Percentiles rank a stretch among this genome's conserved stretches.
Conservation (phyloP, 306 rosid genomes). For the Prinsepia uniflora region DNA sequence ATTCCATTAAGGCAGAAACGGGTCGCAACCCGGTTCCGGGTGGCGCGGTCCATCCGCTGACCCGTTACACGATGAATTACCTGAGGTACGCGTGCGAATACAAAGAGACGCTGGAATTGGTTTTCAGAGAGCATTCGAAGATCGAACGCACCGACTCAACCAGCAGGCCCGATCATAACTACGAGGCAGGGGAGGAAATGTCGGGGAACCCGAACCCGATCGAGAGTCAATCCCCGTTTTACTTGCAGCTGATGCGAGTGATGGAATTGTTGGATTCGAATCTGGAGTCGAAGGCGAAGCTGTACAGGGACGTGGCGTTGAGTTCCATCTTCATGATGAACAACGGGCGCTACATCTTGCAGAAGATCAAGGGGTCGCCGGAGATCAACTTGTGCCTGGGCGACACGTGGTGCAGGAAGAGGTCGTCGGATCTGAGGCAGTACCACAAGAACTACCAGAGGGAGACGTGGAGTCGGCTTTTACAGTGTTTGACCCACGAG, state of each 20-base stretch:
- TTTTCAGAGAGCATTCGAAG: slow-evolving; percentile 46
- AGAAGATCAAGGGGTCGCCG: slow-evolving; percentile 59
- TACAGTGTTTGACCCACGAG: slow-evolving; percentile 54
- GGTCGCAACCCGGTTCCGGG: slow-evolving; percentile 58
- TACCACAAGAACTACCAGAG: slow-evolving; percentile 68
- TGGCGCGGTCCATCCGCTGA: slow-evolving; percentile 71
- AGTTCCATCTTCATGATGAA: slow-evolving; percentile 69
- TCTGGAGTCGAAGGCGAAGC: slow-evolving; percentile 46
- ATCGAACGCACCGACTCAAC: slow-evolving; percentile 48
- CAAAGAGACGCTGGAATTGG: slow-evolving; percentile 57
- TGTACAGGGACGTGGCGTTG: slow-evolving; percentile 51
- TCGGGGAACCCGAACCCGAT: slow-evolving; percentile 5
- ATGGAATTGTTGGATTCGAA: slow-evolving; percentile 60
- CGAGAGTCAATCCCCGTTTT: slow-evolving; percentile 35
- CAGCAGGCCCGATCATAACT: slow-evolving; percentile 11
- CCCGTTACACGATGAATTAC: slow-evolving; percentile 81
- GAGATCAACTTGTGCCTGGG: slow-evolving; percentile 61
- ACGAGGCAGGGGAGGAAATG: slow-evolving; percentile 14
- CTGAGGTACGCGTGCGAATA: slow-evolving; percentile 70
- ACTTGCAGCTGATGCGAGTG: slow-evolving; percentile 33
- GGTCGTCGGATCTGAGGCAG: slow-evolving; percentile 44
- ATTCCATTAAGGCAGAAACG: slow-evolving; percentile 55
- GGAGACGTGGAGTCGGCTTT: slow-evolving; percentile 67
- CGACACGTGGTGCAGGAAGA: slow-evolving; percentile 58
- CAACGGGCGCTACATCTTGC: slow-evolving; percentile 70